Evolutionary conservation across 2,329 filamentous ascomycete genomes (phyloP).

Genomic region (Lachnellula arida): DNA sequence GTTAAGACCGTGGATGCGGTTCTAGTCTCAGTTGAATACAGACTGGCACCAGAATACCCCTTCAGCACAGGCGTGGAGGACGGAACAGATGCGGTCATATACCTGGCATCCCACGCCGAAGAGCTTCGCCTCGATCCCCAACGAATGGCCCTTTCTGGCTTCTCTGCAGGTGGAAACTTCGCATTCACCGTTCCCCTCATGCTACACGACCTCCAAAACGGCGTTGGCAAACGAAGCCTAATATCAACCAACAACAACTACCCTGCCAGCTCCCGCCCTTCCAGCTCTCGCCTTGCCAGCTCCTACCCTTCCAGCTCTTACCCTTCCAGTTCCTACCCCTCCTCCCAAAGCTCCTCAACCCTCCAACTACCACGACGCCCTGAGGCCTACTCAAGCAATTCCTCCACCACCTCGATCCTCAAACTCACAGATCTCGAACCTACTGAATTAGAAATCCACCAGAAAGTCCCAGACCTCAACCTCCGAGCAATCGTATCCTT

Average conservation of each 20-base stretch:
- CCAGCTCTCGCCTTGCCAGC: not conserved
- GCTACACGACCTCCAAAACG: conserved; percentile 39
- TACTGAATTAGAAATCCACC: conserved; percentile 27
- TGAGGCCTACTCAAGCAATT: not conserved
- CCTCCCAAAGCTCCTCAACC: conserved; percentile 6
- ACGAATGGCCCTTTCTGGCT: conserved; percentile 56
- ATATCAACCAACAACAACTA: conserved; percentile 1
- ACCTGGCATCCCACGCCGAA: conserved; percentile 50
- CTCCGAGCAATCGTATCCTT: conserved; percentile 53
- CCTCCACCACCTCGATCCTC: conserved; percentile 17
- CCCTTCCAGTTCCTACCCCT: not conserved
- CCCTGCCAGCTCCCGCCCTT: not conserved
- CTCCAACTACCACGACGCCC: conserved; percentile 13
- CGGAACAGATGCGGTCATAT: conserved; percentile 58
- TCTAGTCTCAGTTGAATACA: conserved; percentile 62
- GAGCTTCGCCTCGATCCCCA: conserved; percentile 54
- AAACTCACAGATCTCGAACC: conserved; percentile 30
- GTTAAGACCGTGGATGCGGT: conserved; percentile 48
- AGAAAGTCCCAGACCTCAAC: conserved; percentile 37
- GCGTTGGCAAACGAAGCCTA: conserved; percentile 36
- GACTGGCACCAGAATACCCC: conserved; percentile 60
- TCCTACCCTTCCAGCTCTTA: not conserved
- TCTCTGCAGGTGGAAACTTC: conserved; percentile 47
- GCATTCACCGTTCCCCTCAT: conserved; percentile 37
- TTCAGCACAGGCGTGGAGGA: conserved; percentile 64